Evolutionary conservation across 345 rosid species (phyloP).

Genomic region (Streptanthus diversifolius): DNA sequence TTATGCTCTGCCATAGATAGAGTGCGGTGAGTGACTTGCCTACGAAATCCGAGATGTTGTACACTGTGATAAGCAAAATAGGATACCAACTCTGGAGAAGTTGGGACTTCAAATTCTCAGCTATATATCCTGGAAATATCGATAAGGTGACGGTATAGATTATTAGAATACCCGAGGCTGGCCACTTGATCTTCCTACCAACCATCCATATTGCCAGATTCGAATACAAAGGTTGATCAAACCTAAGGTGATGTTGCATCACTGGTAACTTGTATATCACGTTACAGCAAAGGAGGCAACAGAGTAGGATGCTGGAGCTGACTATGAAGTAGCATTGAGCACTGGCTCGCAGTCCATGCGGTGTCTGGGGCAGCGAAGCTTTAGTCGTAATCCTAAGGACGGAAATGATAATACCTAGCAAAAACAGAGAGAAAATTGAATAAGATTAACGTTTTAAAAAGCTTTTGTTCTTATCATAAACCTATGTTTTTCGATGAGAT

Average conservation of each 20-base stretch:
- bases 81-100: constrained; percentile 78
- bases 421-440: not conserved
- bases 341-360: constrained; percentile 65
- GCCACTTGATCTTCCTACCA: constrained; percentile 55
- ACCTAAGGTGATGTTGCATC: constrained; percentile 50
- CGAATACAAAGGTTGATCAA: constrained; percentile 31
- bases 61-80: constrained; percentile 64
- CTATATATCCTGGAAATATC: constrained; percentile 82
- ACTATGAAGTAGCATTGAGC: constrained; percentile 78
- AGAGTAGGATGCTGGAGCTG: constrained; percentile 51
- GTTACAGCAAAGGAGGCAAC: constrained; percentile 65
- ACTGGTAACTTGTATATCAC: constrained; percentile 66
- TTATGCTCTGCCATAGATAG: constrained; percentile 47
- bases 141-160: constrained; percentile 74
- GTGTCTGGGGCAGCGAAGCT: constrained; percentile 72
- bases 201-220: constrained; percentile 44
- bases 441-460: not conserved
- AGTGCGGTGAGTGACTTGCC: constrained; percentile 79
- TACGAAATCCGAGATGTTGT: constrained; percentile 64
- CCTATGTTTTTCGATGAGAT: not conserved
- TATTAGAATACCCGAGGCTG: constrained; percentile 53
- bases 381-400: constrained; percentile 74
- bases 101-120: constrained; percentile 56
- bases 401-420: constrained; percentile 69
- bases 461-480: not conserved